Evolutionary conservation across 345 rosid genomes (phyloP).

Genomic region (Microcos paniculata): DNA sequence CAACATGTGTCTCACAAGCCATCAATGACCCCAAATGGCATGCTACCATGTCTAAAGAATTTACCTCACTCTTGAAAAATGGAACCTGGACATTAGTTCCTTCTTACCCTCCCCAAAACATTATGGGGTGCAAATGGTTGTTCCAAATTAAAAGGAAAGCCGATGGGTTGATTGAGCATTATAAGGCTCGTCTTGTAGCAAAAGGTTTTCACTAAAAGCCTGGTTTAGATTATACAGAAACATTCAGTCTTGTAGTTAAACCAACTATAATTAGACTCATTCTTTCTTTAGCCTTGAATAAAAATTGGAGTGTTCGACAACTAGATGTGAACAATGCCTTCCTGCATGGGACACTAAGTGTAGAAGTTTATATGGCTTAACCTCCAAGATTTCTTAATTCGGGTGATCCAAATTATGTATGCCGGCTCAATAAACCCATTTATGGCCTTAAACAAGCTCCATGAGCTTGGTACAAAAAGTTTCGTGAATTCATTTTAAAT

Average conservation of each 20-base stretch:
- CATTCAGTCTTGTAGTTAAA: not conserved
- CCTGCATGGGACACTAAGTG: no score
- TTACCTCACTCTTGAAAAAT: not conserved
- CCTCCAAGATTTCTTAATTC: not conserved
- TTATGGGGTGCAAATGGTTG: no score
- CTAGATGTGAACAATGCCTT: no score
- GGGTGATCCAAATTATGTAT: not conserved
- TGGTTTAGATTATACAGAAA: no score
- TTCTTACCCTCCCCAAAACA: no score
- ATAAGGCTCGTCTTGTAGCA: no score
- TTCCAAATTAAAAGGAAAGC: no score
- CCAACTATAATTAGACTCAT: not conserved
- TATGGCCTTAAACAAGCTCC: conserved; percentile 13
- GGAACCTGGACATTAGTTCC: no score
- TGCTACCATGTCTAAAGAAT: not conserved
- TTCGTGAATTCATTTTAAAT: not conserved
- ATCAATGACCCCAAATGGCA: not conserved
- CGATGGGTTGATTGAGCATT: no score
- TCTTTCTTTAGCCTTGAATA: no score
- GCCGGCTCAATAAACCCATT: not conserved
- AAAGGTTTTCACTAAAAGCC: no score
- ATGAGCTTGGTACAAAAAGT: not conserved
- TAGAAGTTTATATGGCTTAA: not conserved
- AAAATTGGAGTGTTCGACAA: no score
- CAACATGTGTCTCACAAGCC: not conserved